These are phyloP conservation scores for Silybum marianum DNA, from an alignment of 129 eudicot genomes.

Conservation along the genomic window DNA sequence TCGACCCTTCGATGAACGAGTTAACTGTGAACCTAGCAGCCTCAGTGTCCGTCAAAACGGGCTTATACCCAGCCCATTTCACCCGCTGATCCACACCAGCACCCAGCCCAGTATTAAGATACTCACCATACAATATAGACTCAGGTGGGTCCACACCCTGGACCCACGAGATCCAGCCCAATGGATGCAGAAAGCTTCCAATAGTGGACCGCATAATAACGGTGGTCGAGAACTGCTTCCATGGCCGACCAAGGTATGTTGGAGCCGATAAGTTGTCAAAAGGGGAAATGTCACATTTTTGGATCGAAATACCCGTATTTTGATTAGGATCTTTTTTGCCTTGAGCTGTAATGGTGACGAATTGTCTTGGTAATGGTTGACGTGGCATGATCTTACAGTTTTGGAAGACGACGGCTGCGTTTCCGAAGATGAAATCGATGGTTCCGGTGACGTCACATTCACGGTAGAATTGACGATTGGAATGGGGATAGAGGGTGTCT, in stretches of 20 bases:
- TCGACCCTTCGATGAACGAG: slow-evolving; percentile 50
- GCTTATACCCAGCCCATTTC: slow-evolving; percentile 66
- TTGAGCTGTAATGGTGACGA: slow-evolving; percentile 75
- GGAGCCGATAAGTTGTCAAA: slow-evolving; percentile 39
- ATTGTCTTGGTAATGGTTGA: slow-evolving; percentile 53
- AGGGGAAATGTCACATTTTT: slow-evolving; percentile 43
- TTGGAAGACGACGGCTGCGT: slow-evolving; percentile 74
- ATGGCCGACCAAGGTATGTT: slow-evolving; percentile 73
- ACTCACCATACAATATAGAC: slow-evolving; percentile 68
- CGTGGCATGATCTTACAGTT: slow-evolving; percentile 64
- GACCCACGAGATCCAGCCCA: slow-evolving; percentile 77
- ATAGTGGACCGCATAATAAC: slow-evolving; percentile 63
- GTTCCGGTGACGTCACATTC: slow-evolving; percentile 77
- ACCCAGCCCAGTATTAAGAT: slow-evolving; percentile 62
- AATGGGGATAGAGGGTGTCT: slow-evolving; percentile 81
- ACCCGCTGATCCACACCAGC: slow-evolving; percentile 48
- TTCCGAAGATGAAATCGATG: slow-evolving; percentile 85
- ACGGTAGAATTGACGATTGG: slow-evolving; percentile 78
- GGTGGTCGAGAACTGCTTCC: slow-evolving; percentile 75
- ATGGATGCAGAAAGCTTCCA: slow-evolving; percentile 47
- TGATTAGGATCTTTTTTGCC: slow-evolving; percentile 80
- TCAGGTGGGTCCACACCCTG: slow-evolving; percentile 57
- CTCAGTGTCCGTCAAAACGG: slow-evolving; percentile 39
- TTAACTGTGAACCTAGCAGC: slow-evolving; percentile 60
- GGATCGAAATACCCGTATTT: slow-evolving; percentile 70